Base-by-base conservation (phyloP, 306 rosid species). In the Leucaena leucocephala region DNA sequence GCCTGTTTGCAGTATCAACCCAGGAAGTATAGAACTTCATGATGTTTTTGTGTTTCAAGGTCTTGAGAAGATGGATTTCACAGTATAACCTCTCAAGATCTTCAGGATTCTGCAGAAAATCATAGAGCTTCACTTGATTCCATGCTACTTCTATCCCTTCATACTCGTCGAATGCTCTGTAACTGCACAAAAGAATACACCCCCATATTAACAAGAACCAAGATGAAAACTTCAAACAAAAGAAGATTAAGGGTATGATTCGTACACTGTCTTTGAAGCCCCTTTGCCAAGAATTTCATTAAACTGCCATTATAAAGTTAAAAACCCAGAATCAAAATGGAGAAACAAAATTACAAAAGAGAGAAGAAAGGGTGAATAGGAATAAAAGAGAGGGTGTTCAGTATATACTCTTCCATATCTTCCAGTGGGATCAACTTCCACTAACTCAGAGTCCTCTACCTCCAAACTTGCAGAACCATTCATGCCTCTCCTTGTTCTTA, bases 101-200 rank as follows among this genome's bases (percentile, higher is more conserved):
- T 82, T 93, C 92, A 74, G 99, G 92, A 52, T 85, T 90, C 82
- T 82, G 87, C 78, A 91, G 81, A 69, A 96, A 91, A 43, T 96
- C 98, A 21, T 82, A 75, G 46, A 96, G 92, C 84, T 90, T 96
- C 83, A 96, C 99, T 83, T 96, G 98, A 76, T 96, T 96, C 99
- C 99, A 96, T 57, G 99, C 99, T 39, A 96, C 99, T 89, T 96
- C 99, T 86, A 90, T 91, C 73, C 99, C 99, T 84, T 91, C 88
- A 79, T 91, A 93, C 84, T 96, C 99, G 82, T 96, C 98, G 82
- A 96, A 96, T 74, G 91, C 99, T 84, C 89, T 90, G 68, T 88
- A 96, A 14, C 99, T 96, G 86, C 82, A 87, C 46, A 83, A 69
- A 76, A 35, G 72, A 65, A 82, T 7, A 82, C 45, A 35, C 22